Base-by-base conservation (phyloP, 169 alveolate genomes). In the Toxoplasma gondii region DNA sequence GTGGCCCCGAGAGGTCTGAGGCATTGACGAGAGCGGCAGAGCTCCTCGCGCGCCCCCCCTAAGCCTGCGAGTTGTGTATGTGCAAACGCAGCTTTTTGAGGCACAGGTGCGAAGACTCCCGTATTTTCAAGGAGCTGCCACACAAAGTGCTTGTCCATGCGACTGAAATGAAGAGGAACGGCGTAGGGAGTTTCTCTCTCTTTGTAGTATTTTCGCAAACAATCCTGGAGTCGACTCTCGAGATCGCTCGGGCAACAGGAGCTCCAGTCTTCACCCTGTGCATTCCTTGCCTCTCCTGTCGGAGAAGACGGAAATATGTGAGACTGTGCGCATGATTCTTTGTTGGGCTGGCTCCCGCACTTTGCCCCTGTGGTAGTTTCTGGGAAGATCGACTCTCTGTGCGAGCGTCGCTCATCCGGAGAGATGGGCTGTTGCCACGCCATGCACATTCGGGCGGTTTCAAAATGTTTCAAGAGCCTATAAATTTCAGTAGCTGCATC, bases 81-180 rank as follows among this genome's bases (percentile, higher is more conserved):
- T 17, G 64, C 17, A 9, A 44, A 39, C 2, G 39, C 19, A 36
- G 45, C 45, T 34, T 7, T 17, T 78, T 41, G 90, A 36, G 67
- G 90, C 53, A 31, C 90, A n/a, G 90, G 90, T 82, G 34, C 17
- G 67, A 82, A 43, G 36, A 82, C 64, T 10, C 67, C 67, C 27
- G 90, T 82, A 49, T 82, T 82, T 43, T 82, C 90, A 38, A 82
- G 69, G 12, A 82, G 90, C 90, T 82, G 90, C 90, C 90, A 82
- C 69, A 82, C 67, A 24, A 41, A 82, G 90, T 82, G 10, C 36
- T 82, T 82, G 64, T 82, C 90, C 90, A 82, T 82, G 53, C 90
- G 53, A 49, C 24, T 41, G 67, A 82, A 82, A 36, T 82, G 90
- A 29, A 82, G n/a, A 19, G 90, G 90, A 17, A 82, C 41, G 67